Evolutionary conservation across 2,329 filamentous ascomycete genomes (phyloP).

Genomic region (Fusarium incarnatum): DNA sequence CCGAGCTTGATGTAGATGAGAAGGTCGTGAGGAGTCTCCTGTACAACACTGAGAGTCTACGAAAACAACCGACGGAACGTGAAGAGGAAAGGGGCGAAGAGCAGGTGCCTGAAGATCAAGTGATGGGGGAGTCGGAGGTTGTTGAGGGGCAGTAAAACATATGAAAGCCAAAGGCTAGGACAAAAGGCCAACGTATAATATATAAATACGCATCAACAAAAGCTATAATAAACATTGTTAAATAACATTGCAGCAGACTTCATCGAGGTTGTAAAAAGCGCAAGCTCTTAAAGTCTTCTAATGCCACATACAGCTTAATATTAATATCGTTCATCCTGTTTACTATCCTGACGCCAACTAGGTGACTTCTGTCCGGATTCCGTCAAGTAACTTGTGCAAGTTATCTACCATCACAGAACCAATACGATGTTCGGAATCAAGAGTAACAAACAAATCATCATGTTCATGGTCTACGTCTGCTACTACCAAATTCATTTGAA

Average conservation of each 20-base stretch:
- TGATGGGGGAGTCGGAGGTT: slow-evolving; percentile 14
- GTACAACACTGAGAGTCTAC: slow-evolving; percentile 60
- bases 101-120: slow-evolving; percentile 22
- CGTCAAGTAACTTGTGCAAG: background rate
- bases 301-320: background rate
- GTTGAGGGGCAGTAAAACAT: slow-evolving; percentile 1
- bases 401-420: background rate
- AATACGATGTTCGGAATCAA: background rate
- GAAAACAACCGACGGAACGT: slow-evolving; percentile 55
- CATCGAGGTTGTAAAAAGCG: background rate
- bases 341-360: background rate
- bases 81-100: slow-evolving; percentile 44
- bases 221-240: background rate
- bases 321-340: background rate
- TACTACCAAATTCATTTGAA: slow-evolving; percentile 52
- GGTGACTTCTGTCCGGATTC: background rate
- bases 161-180: background rate
- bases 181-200: background rate
- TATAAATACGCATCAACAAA: background rate
- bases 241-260: background rate
- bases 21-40: slow-evolving; percentile 57
- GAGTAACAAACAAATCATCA: slow-evolving; percentile 45
- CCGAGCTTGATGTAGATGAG: slow-evolving; percentile 51
- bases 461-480: slow-evolving; percentile 50
- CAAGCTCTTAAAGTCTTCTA: background rate